Base-by-base conservation (phyloP, 2,329 filamentous ascomycete genomes). In the Ophiostoma perfectum region DNA sequence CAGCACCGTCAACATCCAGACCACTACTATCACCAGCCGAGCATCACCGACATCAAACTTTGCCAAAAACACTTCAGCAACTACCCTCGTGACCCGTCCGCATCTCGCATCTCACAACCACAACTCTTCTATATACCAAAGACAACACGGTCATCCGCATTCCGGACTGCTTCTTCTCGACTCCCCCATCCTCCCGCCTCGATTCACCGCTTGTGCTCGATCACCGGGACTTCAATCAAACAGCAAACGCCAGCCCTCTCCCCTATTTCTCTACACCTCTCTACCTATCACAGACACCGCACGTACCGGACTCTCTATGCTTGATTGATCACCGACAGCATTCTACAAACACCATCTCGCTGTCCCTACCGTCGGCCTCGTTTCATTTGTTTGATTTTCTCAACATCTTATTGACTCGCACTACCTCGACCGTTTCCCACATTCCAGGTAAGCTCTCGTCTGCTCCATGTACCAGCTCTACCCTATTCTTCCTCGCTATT, bases 361-460 rank as follows among this genome's bases (percentile, higher is more conserved):
- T 9, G 9, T 8, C 14, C 14, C 9, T 47, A 12, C 27, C 27
- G 27, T 27, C 27, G 27, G 27, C 27, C 49, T 3, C 18, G 49
- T 55, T 55, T 55, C 49, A 55, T 55, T 55, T 8, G 49, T 27
- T 27, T 55, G 49, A 9, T 55, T 55, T 55, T 55, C 49, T 55
- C 49, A 18, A 55, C 49, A 18, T 55, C 49, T 27, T 55, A 9
- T 55, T 14, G 49, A 55, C 49, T 55, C 49, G 49, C n/a, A 27
- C 49, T 8, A 27, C 49, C 7, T 41, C 38, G 60, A 42, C 62
- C 62, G 62, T 64, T 64, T 41, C 62, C 27, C 62, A 64, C 62
- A 64, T 64, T 64, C 62, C 39, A 64, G 49, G 49, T n/a, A 47
- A 27, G 18, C 49, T 9, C 49, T 55, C 49, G 47, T 52, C n/a